Percentiles rank a stretch among this genome's conserved stretches.
phyloP scores from a whole-genome alignment of 345 rosid species.

The Lagerstroemia speciosa region DNA sequence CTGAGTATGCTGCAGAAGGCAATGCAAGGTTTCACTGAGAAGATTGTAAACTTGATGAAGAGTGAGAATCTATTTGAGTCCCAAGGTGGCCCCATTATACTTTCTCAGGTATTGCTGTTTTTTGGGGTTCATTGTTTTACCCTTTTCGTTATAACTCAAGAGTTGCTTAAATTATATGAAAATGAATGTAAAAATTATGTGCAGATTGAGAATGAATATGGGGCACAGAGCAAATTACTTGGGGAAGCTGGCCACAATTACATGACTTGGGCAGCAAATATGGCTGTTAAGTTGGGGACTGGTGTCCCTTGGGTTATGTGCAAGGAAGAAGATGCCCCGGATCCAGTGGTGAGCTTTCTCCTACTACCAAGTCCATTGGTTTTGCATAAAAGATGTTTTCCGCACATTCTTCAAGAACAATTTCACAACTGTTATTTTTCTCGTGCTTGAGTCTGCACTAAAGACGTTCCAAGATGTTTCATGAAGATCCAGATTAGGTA shows the following conservation, averaged over 20 bases:
- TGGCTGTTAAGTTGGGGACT: slow-evolving; percentile 78
- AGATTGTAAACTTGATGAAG: slow-evolving; percentile 92
- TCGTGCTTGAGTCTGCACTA: background rate
- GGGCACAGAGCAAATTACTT: slow-evolving; percentile 64
- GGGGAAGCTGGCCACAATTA: slow-evolving; percentile 79
- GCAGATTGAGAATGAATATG: slow-evolving; percentile 99
- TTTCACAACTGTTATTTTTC: background rate
- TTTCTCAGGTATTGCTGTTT: slow-evolving; percentile 62
- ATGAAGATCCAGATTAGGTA: background rate
- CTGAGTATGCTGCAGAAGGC: slow-evolving; percentile 52
- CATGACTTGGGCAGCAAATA: slow-evolving; percentile 92
- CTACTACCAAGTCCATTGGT: background rate
- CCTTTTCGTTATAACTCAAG: background rate
- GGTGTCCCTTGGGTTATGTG: slow-evolving; percentile 99
- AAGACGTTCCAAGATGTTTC: background rate
- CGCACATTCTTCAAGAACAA: background rate
- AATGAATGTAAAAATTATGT: background rate
- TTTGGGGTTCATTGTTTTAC: background rate
- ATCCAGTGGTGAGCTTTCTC: slow-evolving; percentile 67
- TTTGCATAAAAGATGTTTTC: background rate
- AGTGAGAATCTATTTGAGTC: slow-evolving; percentile 87
- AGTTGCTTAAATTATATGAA: background rate
- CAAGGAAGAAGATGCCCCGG: slow-evolving; percentile 98
- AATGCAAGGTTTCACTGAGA: slow-evolving; percentile 91
- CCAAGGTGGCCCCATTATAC: slow-evolving; percentile 97